Evolutionary conservation across 2,329 filamentous ascomycete genomes (phyloP).

Genomic region (Diplocarpon rosae): DNA sequence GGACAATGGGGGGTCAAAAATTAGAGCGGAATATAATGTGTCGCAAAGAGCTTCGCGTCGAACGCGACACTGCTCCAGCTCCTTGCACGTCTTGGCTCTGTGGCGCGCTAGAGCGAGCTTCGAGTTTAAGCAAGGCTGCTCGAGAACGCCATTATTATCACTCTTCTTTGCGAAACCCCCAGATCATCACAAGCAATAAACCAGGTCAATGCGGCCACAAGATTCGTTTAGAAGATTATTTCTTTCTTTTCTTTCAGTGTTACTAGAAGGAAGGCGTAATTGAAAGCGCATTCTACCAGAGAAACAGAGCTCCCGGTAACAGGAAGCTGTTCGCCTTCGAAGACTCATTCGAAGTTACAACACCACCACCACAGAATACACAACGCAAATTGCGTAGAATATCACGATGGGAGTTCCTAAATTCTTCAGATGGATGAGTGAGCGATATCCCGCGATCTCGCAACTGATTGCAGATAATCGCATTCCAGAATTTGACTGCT

Average conservation of each 20-base stretch:
- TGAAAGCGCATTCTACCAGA: slow-evolving; percentile 6
- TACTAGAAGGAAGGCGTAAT: not conserved
- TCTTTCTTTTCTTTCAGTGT: not conserved
- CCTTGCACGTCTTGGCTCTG: slow-evolving; percentile 1
- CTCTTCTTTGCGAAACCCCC: slow-evolving; percentile 10
- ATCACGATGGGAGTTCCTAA: slow-evolving; percentile 42
- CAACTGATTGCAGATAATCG: slow-evolving; percentile 97
- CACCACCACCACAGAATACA: slow-evolving; percentile 5
- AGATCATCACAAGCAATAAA: not conserved
- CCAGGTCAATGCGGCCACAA: too few species aligned
- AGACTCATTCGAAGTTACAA: slow-evolving; percentile 3
- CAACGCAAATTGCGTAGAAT: slow-evolving; percentile 10
- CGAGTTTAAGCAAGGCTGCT: slow-evolving; percentile 1
- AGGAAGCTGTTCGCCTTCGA: slow-evolving; percentile 18
- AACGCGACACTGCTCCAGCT: slow-evolving; percentile 2
- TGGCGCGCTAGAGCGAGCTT: not conserved
- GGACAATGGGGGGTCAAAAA: not conserved
- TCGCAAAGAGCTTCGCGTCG: not conserved
- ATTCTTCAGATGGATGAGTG: slow-evolving; percentile 75
- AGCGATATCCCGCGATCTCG: slow-evolving; percentile 96
- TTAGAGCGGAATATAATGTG: not conserved
- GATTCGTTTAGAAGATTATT: not conserved
- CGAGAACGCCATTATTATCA: not conserved
- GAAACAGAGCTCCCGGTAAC: slow-evolving; percentile 19
- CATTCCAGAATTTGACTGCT: slow-evolving; percentile 96